Evolutionary conservation across 371 early-diverging fungal species (phyloP), one percentile per base, ranked within the genome.

Genomic region (Actinomortierella wolfii): DNA sequence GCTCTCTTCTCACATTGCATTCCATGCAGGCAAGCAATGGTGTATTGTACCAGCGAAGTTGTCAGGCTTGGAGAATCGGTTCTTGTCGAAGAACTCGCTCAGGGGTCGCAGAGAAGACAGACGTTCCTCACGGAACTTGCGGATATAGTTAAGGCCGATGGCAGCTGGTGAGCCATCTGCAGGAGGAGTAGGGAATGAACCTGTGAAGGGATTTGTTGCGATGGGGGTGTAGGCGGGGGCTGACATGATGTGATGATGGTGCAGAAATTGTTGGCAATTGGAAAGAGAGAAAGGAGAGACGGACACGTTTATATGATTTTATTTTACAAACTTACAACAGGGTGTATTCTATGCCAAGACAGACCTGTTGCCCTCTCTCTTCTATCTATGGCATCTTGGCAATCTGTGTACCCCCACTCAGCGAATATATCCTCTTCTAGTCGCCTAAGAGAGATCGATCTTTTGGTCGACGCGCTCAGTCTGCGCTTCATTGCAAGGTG

Each of bases 81-180:
- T 79, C 67, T 64, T 83, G 68, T 86, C 86, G 76, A 88, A 84
- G 65, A 88, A 88, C 58, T 88, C 88, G 54, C 79, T 63, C 29
- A 80, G 29, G 43, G 86, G 86, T 53, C 86, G 74, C 42, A 88
- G 51, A 48, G 66, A 66, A 2, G 67, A 66, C 45, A 73, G 59
- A 41, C 67, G 73, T 51, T 73, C 73, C 59, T 73, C 73, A 15
- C 67, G 60, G 42, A 73, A 55, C 61, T 66, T 66, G 46, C 57
- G 66, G 20, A 73, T 44, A 55, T 57, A 66, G 15, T 67, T 59
- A 8, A 73, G 62, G 3, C 73, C 73, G 40, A 59, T 61, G 46
- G 53, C 17, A 1, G 67, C 57, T 18, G 71, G 64, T 1, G 62
- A 46, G 44, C 59, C 54, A 47, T 58, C 57, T 17, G 47, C 59